Evolutionary conservation across 257 asterid genomes (phyloP).

Genomic region (Ehretia macrophylla): DNA sequence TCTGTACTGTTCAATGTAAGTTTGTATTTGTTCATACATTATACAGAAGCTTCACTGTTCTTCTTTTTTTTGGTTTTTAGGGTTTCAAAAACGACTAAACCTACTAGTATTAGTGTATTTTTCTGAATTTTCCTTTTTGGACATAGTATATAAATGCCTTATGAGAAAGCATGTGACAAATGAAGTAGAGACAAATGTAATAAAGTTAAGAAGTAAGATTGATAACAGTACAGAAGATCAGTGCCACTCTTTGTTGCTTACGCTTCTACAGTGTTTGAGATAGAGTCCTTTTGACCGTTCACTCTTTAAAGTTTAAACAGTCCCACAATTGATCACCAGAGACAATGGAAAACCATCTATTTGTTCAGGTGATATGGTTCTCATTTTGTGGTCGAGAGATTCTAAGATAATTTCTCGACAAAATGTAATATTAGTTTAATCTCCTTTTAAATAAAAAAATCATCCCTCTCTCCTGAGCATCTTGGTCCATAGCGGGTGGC

Average conservation of each 20-base stretch:
- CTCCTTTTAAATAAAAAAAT: too few relatives aligned
- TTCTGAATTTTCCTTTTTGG: too few relatives aligned
- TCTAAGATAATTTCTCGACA: too few relatives aligned
- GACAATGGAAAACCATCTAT: background rate
- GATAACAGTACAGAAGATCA: slow-evolving; percentile 5
- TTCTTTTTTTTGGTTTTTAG: too few relatives aligned
- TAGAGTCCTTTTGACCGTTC: slow-evolving; percentile 24
- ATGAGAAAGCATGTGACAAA: slow-evolving; percentile 12
- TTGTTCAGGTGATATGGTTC: too few relatives aligned
- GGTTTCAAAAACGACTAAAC: background rate
- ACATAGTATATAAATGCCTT: too few relatives aligned
- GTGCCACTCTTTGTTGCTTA: slow-evolving; percentile 17
- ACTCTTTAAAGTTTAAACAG: background rate
- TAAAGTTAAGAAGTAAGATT: background rate
- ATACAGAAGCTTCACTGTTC: too few relatives aligned
- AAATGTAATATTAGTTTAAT: too few relatives aligned
- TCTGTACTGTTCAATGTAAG: background rate
- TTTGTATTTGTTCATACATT: background rate
- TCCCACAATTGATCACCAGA: background rate
- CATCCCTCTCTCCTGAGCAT: too few relatives aligned
- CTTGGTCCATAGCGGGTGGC: too few relatives aligned
- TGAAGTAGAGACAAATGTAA: slow-evolving; percentile 25
- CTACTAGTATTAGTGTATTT: background rate
- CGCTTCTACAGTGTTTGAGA: slow-evolving; percentile 29
- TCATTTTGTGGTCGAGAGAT: too few relatives aligned